Percentiles rank a stretch among this genome's conserved stretches.
phyloP scores from a whole-genome alignment of 371 early-diverging fungal genomes.

The Mortierella sp. region DNA sequence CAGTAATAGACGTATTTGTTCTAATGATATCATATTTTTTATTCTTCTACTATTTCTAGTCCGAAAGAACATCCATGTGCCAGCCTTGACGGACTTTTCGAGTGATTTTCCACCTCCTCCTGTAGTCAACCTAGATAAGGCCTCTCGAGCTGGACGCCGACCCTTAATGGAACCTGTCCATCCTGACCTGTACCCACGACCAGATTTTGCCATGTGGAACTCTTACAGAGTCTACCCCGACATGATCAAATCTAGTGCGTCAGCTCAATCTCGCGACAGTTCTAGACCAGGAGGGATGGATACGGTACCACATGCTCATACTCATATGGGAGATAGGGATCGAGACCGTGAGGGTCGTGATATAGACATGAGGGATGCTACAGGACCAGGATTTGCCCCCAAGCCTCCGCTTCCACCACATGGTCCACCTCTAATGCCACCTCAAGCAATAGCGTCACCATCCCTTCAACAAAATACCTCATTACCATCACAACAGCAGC shows the following conservation, averaged over 20 bases:
- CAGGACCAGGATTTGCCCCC: slow-evolving; percentile 37
- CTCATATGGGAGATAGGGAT: slow-evolving; percentile 28
- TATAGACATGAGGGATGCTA: slow-evolving; percentile 22
- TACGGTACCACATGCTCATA: slow-evolving; percentile 26
- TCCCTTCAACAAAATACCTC: slow-evolving; percentile 21
- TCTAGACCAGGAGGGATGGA: slow-evolving; percentile 44
- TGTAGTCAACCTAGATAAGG: slow-evolving; percentile 45
- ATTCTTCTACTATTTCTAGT: slow-evolving; percentile 15
- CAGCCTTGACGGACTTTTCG: slow-evolving; percentile 49
- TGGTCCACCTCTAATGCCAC: slow-evolving; percentile 22
- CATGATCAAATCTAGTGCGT: slow-evolving; percentile 41
- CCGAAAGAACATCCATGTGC: slow-evolving; percentile 55
- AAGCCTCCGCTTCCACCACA: slow-evolving; percentile 51
- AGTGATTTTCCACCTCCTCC: slow-evolving; percentile 55
- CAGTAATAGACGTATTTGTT: no score
- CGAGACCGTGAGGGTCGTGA: slow-evolving; percentile 41
- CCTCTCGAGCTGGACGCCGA: slow-evolving; percentile 49
- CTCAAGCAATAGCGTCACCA: slow-evolving; percentile 25
- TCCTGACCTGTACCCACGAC: slow-evolving; percentile 80
- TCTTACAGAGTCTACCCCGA: slow-evolving; percentile 72
- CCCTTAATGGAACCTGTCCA: slow-evolving; percentile 78
- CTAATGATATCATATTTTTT: neutral
- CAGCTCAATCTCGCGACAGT: slow-evolving; percentile 7
- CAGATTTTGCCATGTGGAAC: slow-evolving; percentile 84
- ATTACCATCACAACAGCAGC: slow-evolving; percentile 14